Percentiles rank a stretch among this genome's conserved stretches.
Conservation (phyloP, 2,329 filamentous ascomycete species). For the Claviceps africana region DNA sequence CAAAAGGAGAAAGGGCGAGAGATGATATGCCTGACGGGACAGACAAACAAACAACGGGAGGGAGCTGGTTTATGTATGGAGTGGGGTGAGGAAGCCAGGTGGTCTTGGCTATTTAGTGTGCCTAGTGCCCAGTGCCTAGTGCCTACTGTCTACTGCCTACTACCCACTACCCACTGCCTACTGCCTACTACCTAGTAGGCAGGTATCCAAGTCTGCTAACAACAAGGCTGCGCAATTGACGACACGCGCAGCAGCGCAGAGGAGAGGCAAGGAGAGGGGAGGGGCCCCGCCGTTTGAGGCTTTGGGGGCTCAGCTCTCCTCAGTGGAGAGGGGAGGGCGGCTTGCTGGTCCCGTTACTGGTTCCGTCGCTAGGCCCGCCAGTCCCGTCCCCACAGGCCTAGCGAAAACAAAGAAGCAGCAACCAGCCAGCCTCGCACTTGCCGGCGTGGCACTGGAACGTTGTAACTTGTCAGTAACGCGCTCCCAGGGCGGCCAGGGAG, state of each 20-base stretch:
- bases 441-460: no score
- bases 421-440: neutral
- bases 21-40: neutral
- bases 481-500: no score
- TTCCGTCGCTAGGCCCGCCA: no score
- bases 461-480: no score
- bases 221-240: neutral
- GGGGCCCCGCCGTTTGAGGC: constrained; percentile 7
- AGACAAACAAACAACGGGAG: constrained; percentile 1
- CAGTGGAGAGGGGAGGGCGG: neutral
- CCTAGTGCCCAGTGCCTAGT: no score
- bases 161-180: no score
- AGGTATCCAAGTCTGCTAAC: neutral
- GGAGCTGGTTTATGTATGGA: constrained; percentile 5
- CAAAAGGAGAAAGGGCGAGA: constrained; percentile 3
- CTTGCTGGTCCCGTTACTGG: no score
- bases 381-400: neutral
- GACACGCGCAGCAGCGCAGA: neutral
- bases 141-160: no score
- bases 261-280: no score
- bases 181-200: no score
- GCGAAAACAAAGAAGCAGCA: neutral
- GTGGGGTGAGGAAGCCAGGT: constrained; percentile 9
- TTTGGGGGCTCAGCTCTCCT: constrained; percentile 12
- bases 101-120: constrained; percentile 6